Base-by-base conservation (phyloP, 345 rosid species). In the Aethionema arabicum region DNA sequence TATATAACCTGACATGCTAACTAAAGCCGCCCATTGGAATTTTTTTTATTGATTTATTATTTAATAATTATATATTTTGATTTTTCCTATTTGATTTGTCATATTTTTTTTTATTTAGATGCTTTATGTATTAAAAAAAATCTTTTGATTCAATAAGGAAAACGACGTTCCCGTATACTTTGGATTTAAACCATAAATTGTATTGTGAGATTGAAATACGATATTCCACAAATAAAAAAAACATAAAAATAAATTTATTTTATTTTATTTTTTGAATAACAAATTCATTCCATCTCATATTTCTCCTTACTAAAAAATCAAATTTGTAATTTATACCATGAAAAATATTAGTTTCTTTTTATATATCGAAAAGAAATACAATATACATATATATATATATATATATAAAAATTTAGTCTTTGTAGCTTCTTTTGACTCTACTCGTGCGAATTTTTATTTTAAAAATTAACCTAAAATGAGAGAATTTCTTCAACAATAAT, bases 1-100 rank as follows among this genome's bases (percentile, higher is more conserved):
- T 85, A 83, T 83, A 85, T 78, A 85, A 30, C 53, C 42, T 52
- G 31, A 58, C 36, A 58, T 42, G 56, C 27, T 31, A 37, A 21
- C 27, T 21, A 21, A 21, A 58, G 69, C 65, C 60, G 55, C 36
- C 65, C 56, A 43, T 59, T 49, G 52, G n/a, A 49, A 32, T 35
- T 39, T 27, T 11, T 11, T 21, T 12, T 27, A 61, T 27, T 21
- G 2, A 21, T 21, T 21, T 21, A 21, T 21, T 21, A 21, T 21
- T 21, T 21, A 21, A 21, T 21, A 21, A 21, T 21, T 21, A 21
- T n/a, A n/a, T n/a, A 41, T 30, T 42, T 38, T 36, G 35, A 30
- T 39, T 48, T 39, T n/a, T n/a, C 27, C 33, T 33, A 35, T 33
- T 35, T 11, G 38, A 32, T 33, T 16, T 27, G 51, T 65, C 14